Evolutionary conservation across 1,139 yeast genomes (phyloP), one percentile per base, ranked within the genome.

Genomic region (Taphrina communis): DNA sequence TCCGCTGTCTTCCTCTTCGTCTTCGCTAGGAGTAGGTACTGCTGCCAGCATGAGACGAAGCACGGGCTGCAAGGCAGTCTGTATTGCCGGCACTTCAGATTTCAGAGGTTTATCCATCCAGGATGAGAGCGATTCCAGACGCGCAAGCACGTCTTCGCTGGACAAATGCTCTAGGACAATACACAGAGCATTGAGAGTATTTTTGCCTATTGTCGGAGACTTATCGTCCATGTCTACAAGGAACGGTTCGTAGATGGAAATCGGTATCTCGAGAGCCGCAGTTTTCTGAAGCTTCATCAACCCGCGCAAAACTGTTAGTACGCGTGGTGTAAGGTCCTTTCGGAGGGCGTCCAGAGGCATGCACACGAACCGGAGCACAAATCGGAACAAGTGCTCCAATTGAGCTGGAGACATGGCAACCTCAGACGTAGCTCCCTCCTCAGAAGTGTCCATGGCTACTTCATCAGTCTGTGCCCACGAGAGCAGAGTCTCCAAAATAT

Each of bases 331-430:
- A 14, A 91, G 80, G 70, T 89, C 92, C 75, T 88, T 88, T 72
- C 92, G 97, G 0, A 94, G 94, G 72, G 95, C 83, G 71, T 89
- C 93, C 2, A 92, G 92, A 69, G 93, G 87, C 60, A 92, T 87
- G 77, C 98, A 93, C 50, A 93, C 89, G 74, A 90, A 92, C 69
- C 98, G 82, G 60, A 94, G 89, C 75, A 95, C 82, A 76, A 90
- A 93, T 0, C 53, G 53, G 97, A 92, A n/a, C 92, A 88, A 76
- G 96, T 91, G 0, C 97, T 91, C 77, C 93, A 98, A 59, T 96
- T 82, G 76, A 90, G 93, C 31, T 88, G 86, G 39, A 12, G 70
- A 44, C 42, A 67, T 36, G 17, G 51, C 35, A 8, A 35, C 25
- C 21, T 50, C 66, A 19, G 52, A 12, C 6, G 56, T 39, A 6